These are phyloP conservation scores for Umbelopsis sp. DNA, from an alignment of 371 early-diverging fungal species.

Conservation along the genomic window DNA sequence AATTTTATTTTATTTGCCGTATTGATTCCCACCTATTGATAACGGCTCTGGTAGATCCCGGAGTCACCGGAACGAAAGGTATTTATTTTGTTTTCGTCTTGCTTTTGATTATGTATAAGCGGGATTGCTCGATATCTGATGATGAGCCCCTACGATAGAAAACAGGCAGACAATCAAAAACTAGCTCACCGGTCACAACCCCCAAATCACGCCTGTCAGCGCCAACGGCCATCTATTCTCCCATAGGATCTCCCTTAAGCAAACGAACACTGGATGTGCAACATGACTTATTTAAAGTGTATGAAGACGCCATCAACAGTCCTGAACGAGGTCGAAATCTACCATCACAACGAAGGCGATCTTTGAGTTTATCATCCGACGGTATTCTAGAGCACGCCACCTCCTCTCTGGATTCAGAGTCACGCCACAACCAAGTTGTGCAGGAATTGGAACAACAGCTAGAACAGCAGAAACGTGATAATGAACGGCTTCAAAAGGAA, in stretches of 20 bases:
- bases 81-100: neutral
- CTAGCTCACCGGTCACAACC: slow-evolving; percentile 17
- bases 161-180: slow-evolving; percentile 18
- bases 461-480: slow-evolving; percentile 5
- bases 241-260: neutral
- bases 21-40: neutral
- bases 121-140: neutral
- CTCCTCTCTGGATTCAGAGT: neutral
- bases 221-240: neutral
- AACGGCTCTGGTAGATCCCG: neutral
- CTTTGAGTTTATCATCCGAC: neutral
- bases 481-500: slow-evolving; percentile 7
- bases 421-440: neutral
- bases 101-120: neutral
- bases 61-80: slow-evolving; percentile 18
- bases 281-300: slow-evolving; percentile 3
- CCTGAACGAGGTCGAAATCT: neutral
- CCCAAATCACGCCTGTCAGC: slow-evolving; percentile 14
- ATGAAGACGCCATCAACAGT: neutral
- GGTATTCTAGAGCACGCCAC: neutral
- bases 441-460: slow-evolving; percentile 14
- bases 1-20: neutral
- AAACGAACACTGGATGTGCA: slow-evolving; percentile 4
- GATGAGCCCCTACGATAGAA: neutral
- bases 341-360: neutral